Conservation (phyloP, 2,329 filamentous ascomycete genomes). For the Triangularia setosa region DNA sequence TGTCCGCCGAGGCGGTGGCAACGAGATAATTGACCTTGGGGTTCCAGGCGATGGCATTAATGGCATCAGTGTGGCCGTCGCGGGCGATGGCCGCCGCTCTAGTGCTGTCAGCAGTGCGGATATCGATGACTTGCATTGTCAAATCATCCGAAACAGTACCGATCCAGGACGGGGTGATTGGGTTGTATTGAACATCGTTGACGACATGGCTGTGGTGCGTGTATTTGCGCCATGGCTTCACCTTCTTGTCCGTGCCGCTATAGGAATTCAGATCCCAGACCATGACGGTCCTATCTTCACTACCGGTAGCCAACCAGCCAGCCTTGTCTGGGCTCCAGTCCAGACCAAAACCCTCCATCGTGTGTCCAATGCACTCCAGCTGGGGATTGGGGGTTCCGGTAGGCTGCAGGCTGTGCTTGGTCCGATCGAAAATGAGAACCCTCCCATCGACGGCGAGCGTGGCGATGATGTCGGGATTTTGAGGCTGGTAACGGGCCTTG, state of each 20-base stretch:
- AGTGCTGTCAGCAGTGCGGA: conserved; percentile 63
- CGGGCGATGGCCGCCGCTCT: conserved; percentile 65
- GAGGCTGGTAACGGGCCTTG: conserved; percentile 95
- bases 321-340: conserved; percentile 84
- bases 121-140: conserved; percentile 86
- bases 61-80: conserved; percentile 81
- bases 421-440: conserved; percentile 91
- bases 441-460: conserved; percentile 85
- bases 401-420: conserved; percentile 81
- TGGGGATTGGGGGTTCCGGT: conserved; percentile 73
- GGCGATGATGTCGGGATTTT: conserved; percentile 94
- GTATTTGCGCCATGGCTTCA: conserved; percentile 72
- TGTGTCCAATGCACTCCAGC: conserved; percentile 80
- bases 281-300: conserved; percentile 85
- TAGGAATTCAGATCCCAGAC: conserved; percentile 86
- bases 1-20: conserved; percentile 91
- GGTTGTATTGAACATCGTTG: conserved; percentile 96
- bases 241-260: conserved; percentile 61
- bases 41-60: conserved; percentile 95
- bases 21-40: conserved; percentile 85
- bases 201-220: conserved; percentile 87
- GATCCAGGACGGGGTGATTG: conserved; percentile 76
- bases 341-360: conserved; percentile 84
- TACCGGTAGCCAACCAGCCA: conserved; percentile 82
- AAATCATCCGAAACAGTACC: conserved; percentile 94